Conservation (phyloP, 768 basidiomycete species). For the Melanogaster broomeanus region DNA sequence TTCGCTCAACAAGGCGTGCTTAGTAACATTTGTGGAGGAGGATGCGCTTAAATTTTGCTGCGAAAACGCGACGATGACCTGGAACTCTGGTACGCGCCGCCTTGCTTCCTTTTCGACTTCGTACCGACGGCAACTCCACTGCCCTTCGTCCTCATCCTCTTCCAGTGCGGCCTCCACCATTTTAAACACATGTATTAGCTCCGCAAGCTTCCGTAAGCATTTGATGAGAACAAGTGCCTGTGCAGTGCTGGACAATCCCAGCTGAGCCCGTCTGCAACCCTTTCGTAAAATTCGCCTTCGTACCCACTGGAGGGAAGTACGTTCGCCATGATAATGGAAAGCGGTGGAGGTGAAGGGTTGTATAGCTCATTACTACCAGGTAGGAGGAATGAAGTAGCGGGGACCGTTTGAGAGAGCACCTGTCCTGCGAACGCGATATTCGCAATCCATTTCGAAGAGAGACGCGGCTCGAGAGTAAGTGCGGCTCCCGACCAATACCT, state of each 20-base stretch:
- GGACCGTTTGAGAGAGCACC: constrained; percentile 77
- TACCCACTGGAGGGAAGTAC: constrained; percentile 73
- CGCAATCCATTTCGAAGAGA: constrained; percentile 89
- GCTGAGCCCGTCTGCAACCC: constrained; percentile 72
- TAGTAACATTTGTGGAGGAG: constrained; percentile 37
- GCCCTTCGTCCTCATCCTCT: constrained; percentile 61
- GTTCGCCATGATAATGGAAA: constrained; percentile 71
- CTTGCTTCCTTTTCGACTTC: constrained; percentile 80
- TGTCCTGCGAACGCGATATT: constrained; percentile 83
- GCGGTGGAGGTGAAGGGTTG: constrained; percentile 74
- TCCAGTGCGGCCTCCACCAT: constrained; percentile 55
- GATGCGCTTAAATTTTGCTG: constrained; percentile 44
- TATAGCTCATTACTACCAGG: constrained; percentile 46
- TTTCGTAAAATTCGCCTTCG: constrained; percentile 75
- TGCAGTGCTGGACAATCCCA: constrained; percentile 79
- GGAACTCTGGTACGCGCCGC: constrained; percentile 80
- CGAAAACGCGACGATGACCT: constrained; percentile 81
- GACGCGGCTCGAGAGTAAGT: constrained; percentile 80
- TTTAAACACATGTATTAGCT: constrained; percentile 51
- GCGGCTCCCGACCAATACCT: constrained; percentile 74
- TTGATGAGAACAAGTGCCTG: constrained; percentile 76
- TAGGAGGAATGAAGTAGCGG: constrained; percentile 61
- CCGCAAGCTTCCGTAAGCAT: constrained; percentile 69
- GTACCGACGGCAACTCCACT: constrained; percentile 65
- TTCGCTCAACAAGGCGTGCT: constrained; percentile 70